Base-by-base conservation (phyloP, 2,329 filamentous ascomycete genomes). In the Microcyclospora tardicrescens region DNA sequence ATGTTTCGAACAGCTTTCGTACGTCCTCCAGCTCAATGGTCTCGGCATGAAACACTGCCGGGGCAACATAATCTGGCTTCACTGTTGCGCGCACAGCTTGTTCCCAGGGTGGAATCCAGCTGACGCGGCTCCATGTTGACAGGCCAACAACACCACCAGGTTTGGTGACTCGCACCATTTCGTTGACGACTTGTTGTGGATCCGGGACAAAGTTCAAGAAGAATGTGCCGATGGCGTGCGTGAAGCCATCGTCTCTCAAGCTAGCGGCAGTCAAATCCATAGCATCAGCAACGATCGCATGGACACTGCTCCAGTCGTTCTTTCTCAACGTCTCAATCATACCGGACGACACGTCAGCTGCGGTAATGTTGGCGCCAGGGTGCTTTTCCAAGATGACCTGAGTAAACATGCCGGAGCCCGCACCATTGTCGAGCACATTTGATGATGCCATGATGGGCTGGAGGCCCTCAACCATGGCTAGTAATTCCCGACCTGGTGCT, bases 391-490 rank as follows among this genome's bases (percentile, higher is more conserved):
- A n/a, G n/a, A 40, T 40, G 12, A 39, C 14, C 4, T 37, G 36
- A 2, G 41, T 40, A 13, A 37, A 19, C 41, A 40, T 40, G 19
- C 41, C 41, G 13, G 37, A 40, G 10, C 41, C 38, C n/a, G 41
- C 41, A 13, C 41, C 41, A 32, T 43, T 40, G 35, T 43, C 41
- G n/a, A 43, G 33, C n/a, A 40, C 16, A 4, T 10, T n/a, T 4
- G 37, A 33, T 10, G 37, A 28, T 12, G 32, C 27, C 8, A 16
- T 24, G 16, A 38, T 35, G 3, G 41, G 41, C 14, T 28, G 24
- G 11, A 34, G n/a, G 6, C n/a, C 15, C 3, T 27, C 19, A 11
- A 32, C 34, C 38, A 43, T 36, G 6, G 28, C 12, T 12, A 43
- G 33, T 16, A 43, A 15, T 16, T 38, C 42, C 13, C 36, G 32